phyloP scores from a whole-genome alignment of 306 rosid species.

The Sesbania bispinosa region DNA sequence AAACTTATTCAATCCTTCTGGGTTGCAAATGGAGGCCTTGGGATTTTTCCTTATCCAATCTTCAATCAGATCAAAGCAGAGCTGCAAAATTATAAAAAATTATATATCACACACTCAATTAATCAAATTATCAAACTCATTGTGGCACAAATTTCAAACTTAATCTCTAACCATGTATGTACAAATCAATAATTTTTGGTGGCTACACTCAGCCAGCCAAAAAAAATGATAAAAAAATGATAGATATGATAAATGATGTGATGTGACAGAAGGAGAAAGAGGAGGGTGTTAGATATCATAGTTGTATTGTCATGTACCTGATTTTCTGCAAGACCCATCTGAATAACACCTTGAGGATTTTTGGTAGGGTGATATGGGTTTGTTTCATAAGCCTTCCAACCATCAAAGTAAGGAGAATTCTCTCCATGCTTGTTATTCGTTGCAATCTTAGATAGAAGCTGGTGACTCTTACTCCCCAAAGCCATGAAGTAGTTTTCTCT shows the following conservation, averaged over 20 bases:
- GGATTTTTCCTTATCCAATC: slow-evolving; percentile 76
- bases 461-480: slow-evolving; percentile 15
- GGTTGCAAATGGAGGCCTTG: slow-evolving; percentile 69
- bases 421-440: slow-evolving; percentile 71
- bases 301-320: too few species aligned
- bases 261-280: too few species aligned
- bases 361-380: slow-evolving; percentile 64
- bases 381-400: slow-evolving; percentile 84
- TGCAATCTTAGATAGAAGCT: slow-evolving; percentile 65
- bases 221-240: too few species aligned
- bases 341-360: slow-evolving; percentile 78
- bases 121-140: not conserved
- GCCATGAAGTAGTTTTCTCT: slow-evolving; percentile 31
- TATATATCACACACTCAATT: not conserved
- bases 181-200: too few species aligned
- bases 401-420: slow-evolving; percentile 78
- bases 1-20: slow-evolving; percentile 62
- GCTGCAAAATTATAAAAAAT: slow-evolving; percentile 39
- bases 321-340: slow-evolving; percentile 96
- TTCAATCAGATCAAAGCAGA: slow-evolving; percentile 49
- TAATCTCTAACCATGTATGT: too few species aligned
- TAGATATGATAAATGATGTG: too few species aligned
- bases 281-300: too few species aligned
- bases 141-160: too few species aligned
- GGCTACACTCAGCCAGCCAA: too few species aligned